A percentile compares a stretch with the other conserved stretches of the same genome.
Conservation (phyloP, 73 alveolate species). For the Paramecium sexaurelia region DNA sequence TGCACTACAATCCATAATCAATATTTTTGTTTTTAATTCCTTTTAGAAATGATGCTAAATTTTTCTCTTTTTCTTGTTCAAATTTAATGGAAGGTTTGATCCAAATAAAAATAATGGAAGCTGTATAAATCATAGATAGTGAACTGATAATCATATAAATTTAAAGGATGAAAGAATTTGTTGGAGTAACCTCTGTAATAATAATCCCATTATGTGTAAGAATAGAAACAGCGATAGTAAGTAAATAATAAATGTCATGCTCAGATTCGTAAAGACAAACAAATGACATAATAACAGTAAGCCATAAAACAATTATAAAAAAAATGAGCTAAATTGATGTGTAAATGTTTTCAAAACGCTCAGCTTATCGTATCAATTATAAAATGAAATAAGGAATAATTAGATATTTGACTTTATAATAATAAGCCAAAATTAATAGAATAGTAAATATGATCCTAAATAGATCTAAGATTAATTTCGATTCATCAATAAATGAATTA, state of each 20-base stretch:
- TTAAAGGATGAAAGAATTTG: not conserved
- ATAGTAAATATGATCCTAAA: not conserved
- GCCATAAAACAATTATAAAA: not conserved
- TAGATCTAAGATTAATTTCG: not conserved
- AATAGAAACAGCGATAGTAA: not conserved
- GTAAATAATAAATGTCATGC: not conserved
- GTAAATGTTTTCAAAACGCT: not conserved
- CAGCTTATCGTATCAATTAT: not conserved
- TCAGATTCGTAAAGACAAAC: conserved; percentile 5
- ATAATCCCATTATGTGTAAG: conserved; percentile 1
- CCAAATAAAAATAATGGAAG: not conserved
- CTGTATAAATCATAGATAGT: not conserved
- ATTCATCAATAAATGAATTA: not conserved
- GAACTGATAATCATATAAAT: not conserved
- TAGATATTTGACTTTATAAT: not conserved
- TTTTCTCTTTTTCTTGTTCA: conserved; percentile 5
- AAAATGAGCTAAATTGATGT: not conserved
- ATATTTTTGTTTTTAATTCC: conserved; percentile 24
- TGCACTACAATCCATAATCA: conserved; percentile 16
- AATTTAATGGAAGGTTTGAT: not conserved
- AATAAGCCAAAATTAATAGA: not conserved
- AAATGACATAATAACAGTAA: not conserved
- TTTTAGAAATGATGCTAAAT: not conserved
- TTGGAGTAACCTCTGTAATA: not conserved
- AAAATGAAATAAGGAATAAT: not conserved